Conservation (phyloP, 371 early-diverging fungal species). For the Rhizopus stolonifer region DNA sequence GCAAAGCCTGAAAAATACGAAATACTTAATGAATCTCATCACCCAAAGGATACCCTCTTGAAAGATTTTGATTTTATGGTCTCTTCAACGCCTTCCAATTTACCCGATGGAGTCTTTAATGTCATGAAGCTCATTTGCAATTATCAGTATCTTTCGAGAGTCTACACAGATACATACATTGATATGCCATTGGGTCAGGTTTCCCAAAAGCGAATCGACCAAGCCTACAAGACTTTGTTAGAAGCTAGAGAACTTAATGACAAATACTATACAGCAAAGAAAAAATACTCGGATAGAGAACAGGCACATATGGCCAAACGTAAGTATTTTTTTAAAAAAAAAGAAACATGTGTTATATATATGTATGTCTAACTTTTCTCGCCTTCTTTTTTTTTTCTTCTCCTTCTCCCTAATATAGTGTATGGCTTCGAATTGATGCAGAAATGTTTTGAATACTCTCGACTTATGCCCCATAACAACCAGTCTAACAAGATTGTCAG, state of each 20-base stretch:
- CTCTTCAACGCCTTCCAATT: conserved; percentile 5
- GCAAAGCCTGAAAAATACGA: conserved; percentile 51
- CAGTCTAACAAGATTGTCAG: background rate
- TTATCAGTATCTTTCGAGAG: conserved; percentile 36
- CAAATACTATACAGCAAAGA: background rate
- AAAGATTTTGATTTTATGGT: conserved; percentile 30
- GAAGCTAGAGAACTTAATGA: conserved; percentile 8
- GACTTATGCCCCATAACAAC: conserved; percentile 12
- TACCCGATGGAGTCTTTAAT: conserved; percentile 27
- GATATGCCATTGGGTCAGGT: conserved; percentile 56
- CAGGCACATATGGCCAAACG: conserved; percentile 6
- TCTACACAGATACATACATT: conserved; percentile 29
- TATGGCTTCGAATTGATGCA: conserved; percentile 18
- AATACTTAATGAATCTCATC: conserved; percentile 24
- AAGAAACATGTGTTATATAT: background rate
- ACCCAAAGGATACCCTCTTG: conserved; percentile 24
- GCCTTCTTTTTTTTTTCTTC: too few species aligned
- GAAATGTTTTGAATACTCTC: conserved; percentile 18
- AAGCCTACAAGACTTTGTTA: conserved; percentile 38
- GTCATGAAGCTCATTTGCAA: conserved; percentile 51
- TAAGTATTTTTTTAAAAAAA: conserved; percentile 2
- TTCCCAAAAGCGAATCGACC: conserved; percentile 33
- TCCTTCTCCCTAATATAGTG: conserved; percentile 2
- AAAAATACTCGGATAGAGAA: conserved; percentile 3
- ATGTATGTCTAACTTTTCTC: background rate